Conservation (phyloP, 2,329 filamentous ascomycete genomes). For the Cladosporium colombiae region DNA sequence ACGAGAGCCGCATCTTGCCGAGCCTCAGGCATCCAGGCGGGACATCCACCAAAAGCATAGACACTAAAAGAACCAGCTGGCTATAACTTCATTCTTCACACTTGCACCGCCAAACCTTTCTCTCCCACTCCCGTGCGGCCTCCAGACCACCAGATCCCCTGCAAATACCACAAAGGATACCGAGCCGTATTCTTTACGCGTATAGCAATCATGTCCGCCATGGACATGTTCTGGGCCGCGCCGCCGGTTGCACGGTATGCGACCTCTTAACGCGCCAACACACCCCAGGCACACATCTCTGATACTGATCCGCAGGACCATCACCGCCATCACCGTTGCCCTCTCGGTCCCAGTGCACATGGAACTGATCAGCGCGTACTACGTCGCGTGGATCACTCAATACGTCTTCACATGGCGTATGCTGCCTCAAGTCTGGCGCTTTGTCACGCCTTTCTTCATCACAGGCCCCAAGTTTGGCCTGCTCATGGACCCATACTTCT, state of each 20-base stretch:
- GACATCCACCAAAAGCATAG: neutral
- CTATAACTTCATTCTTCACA: conserved; percentile 13
- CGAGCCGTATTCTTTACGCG: neutral
- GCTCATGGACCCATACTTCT: conserved; percentile 73
- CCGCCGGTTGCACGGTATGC: conserved; percentile 67
- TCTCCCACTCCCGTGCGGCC: conserved; percentile 13
- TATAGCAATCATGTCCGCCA: conserved; percentile 27
- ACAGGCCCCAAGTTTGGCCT: conserved; percentile 59
- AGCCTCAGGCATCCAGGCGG: conserved; percentile 2
- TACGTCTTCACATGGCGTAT: conserved; percentile 51
- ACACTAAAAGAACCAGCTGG: neutral
- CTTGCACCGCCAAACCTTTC: neutral
- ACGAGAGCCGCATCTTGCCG: neutral
- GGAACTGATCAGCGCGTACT: conserved; percentile 51
- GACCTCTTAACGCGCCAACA: conserved; percentile 7
- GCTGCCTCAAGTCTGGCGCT: conserved; percentile 62
- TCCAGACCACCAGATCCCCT: conserved; percentile 6
- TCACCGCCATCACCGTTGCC: conserved; percentile 64
- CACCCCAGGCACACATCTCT: conserved; percentile 37
- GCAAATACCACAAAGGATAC: conserved; percentile 14
- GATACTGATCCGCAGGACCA: conserved; percentile 62
- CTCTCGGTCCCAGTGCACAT: conserved; percentile 64
- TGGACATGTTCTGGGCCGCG: conserved; percentile 58
- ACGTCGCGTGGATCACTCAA: conserved; percentile 57
- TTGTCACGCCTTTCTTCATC: conserved; percentile 60